These are phyloP conservation scores for Colletotrichum viniferum DNA, from an alignment of 2,329 filamentous ascomycete genomes.

Conservation along the genomic window DNA sequence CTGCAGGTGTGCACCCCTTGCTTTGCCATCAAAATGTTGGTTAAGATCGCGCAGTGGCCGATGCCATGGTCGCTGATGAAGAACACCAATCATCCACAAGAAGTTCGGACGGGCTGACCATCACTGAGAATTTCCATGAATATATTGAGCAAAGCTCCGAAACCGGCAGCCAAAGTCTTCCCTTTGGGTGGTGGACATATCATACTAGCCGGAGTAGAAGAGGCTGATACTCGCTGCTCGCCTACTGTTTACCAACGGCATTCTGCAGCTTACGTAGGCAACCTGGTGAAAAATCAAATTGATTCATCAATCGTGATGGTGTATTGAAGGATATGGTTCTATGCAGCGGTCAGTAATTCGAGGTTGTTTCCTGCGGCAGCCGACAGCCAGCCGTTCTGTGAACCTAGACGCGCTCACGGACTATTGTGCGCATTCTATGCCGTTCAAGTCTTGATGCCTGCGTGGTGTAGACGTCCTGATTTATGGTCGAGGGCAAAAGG, in stretches of 20 bases:
- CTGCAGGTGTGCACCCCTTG: background rate
- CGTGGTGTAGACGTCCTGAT: background rate
- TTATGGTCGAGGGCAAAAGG: background rate
- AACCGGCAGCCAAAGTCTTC: background rate
- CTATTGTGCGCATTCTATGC: background rate
- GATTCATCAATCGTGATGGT: background rate
- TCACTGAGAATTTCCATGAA: fast-evolving
- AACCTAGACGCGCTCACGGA: background rate
- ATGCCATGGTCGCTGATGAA: background rate
- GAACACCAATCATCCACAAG: background rate
- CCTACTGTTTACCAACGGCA: background rate
- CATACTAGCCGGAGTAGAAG: fast-evolving
- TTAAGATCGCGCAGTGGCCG: fast-evolving
- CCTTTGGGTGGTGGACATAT: fast-evolving
- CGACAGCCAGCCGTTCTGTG: background rate
- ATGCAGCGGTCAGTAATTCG: background rate
- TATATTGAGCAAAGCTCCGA: background rate
- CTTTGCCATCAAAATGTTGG: background rate
- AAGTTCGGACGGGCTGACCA: background rate
- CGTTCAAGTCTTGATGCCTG: background rate
- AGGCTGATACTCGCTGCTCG: background rate
- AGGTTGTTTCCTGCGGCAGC: background rate
- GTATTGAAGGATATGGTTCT: background rate
- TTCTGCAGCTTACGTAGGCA: background rate
- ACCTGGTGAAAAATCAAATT: fast-evolving